Percentiles rank a stretch among this genome's conserved stretches.
phyloP scores from a whole-genome alignment of 768 basidiomycete genomes.

The Xerocomellus chrysenteron region DNA sequence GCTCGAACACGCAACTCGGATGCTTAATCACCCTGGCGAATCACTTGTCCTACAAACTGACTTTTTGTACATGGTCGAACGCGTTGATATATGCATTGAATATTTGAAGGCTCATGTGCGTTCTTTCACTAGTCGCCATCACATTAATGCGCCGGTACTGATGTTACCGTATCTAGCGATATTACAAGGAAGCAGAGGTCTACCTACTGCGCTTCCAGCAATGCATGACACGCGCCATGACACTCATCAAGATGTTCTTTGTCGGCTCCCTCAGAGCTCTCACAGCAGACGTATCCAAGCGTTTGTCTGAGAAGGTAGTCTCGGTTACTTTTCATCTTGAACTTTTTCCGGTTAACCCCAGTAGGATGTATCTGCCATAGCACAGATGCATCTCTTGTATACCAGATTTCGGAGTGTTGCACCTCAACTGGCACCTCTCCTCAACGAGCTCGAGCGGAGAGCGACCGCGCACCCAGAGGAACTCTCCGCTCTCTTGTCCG shows the following conservation, averaged over 20 bases:
- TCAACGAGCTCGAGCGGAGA: conserved; percentile 83
- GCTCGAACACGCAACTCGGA: conserved; percentile 87
- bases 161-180: conserved; percentile 51
- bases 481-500: conserved; percentile 70
- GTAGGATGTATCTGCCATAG: conserved; percentile 76
- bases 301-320: conserved; percentile 70
- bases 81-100: conserved; percentile 91
- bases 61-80: conserved; percentile 94
- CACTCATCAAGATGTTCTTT: conserved; percentile 96
- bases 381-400: conserved; percentile 84
- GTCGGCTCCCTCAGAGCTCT: conserved; percentile 80
- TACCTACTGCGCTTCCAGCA: conserved; percentile 97
- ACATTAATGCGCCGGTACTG: background rate
- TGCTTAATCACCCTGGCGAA: conserved; percentile 93
- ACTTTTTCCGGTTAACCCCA: background rate
- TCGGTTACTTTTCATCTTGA: background rate
- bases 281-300: conserved; percentile 72
- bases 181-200: conserved; percentile 89
- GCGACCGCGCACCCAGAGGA: conserved; percentile 80
- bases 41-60: conserved; percentile 87
- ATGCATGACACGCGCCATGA: conserved; percentile 98
- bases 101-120: conserved; percentile 85
- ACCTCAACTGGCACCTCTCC: conserved; percentile 67
- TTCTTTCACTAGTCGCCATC: conserved; percentile 2
- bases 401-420: conserved; percentile 81